Base-by-base conservation (phyloP, 2,329 filamentous ascomycete genomes). In the Ambrosiella cleistominuta region DNA sequence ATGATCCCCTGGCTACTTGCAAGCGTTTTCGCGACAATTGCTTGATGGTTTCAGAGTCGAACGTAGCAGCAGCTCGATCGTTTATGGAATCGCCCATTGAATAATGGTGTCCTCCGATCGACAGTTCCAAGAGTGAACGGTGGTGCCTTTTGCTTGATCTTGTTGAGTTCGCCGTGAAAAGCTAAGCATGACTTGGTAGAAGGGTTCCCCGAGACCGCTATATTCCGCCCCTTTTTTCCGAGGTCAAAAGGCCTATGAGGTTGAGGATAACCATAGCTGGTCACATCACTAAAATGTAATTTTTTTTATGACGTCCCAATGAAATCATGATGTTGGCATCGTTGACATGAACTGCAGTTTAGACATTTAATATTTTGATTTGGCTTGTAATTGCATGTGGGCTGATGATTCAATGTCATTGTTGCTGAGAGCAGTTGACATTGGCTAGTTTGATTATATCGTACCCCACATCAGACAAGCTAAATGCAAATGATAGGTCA, bases 191-290 rank as follows among this genome's bases (percentile, higher is more conserved):
- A 50, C 15, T 36, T 40, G 54, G 54, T 47, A 49, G 38, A 27
- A 57, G 55, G 39, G 39, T 38, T 44, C 13, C 51, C 54, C 72
- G 75, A 74, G 76, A 83, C 78, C 79, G 79, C 82, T 81, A 90
- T 89, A 91, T 91, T 91, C 85, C 86, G 82, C 76, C 73, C 83
- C 87, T 81, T 79, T 88, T 88, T 81, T 79, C 86, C 81, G 79
- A 93, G 86, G 80, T 85, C 87, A 83, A 94, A 54, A 75, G 87
- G 85, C 82, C 79, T 65, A 74, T 95, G 86, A 91, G 80, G 87
- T 83, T 85, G 80, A 83, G 85, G 86, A 83, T 80, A 91, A 91
- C 85, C 87, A 90, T 91, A 80, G 78, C 15, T 45, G 59, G 59
- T 50, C 51, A 60, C 59, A 60, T 60, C 38, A 51, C 27, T 39